A percentile compares a stretch with the other conserved stretches of the same genome.
These are phyloP conservation scores for Ramaria sp. DNA, from an alignment of 768 basidiomycete genomes.

Conservation along the genomic window DNA sequence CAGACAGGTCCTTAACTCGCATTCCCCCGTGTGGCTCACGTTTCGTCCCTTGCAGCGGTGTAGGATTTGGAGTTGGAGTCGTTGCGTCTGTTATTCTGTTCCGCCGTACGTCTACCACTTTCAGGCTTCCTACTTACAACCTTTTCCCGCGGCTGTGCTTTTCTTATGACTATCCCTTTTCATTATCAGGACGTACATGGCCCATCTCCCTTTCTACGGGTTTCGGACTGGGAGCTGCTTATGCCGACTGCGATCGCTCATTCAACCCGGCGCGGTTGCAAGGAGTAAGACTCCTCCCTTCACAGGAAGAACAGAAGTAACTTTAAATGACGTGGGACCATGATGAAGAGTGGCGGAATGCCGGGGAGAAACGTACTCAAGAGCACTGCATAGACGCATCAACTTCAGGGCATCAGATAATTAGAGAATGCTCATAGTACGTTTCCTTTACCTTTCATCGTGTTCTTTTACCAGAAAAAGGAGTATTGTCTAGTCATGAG, in stretches of 20 bases:
- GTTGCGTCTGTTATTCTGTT: conserved; percentile 85
- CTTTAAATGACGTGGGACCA: background rate
- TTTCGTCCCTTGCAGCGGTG: conserved; percentile 39
- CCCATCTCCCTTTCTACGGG: conserved; percentile 80
- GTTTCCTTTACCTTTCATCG: background rate
- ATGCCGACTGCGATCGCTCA: conserved; percentile 85
- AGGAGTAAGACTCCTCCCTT: conserved; percentile 60
- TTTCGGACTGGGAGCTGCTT: conserved; percentile 79
- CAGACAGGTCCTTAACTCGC: background rate
- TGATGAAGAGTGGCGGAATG: background rate
- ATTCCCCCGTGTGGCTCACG: conserved; percentile 9
- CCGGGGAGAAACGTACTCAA: background rate
- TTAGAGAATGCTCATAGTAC: background rate
- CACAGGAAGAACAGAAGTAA: conserved; percentile 15
- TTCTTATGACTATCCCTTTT: background rate
- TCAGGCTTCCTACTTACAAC: background rate
- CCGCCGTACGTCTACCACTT: conserved; percentile 52
- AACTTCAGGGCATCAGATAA: background rate
- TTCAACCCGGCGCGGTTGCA: conserved; percentile 88
- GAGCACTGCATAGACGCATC: background rate
- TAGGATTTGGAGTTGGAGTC: conserved; percentile 84
- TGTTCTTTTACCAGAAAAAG: background rate
- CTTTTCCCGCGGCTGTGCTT: conserved; percentile 5
- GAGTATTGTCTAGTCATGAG: background rate
- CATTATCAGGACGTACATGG: conserved; percentile 75